These are phyloP conservation scores for Quercus tomentella DNA, from an alignment of 331 rosid species.

Conservation along the genomic window DNA sequence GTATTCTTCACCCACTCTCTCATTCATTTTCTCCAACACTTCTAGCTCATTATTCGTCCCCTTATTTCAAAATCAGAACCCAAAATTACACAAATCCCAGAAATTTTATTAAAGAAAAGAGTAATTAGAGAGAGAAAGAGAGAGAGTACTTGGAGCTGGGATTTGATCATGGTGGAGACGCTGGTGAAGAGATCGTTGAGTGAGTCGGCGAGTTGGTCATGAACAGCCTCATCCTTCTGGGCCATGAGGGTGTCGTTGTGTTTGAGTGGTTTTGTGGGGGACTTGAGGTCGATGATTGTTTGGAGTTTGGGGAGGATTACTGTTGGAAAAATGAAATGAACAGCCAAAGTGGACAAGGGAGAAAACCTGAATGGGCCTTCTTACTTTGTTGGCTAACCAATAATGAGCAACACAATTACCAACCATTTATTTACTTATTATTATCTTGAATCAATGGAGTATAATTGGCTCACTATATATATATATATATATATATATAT, in stretches of 20 bases:
- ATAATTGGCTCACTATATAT: no score
- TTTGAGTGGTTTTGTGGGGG: no score
- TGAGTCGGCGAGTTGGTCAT: conserved; percentile 58
- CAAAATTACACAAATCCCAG: background rate
- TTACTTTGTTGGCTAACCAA: no score
- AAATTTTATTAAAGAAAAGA: background rate
- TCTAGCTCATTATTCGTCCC: conserved; percentile 77
- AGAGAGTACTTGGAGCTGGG: conserved; percentile 65
- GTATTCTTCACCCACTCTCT: conserved; percentile 74
- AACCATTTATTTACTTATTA: no score
- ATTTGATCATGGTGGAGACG: conserved; percentile 74
- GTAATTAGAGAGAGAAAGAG: background rate
- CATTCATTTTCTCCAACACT: conserved; percentile 81
- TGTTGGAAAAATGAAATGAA: no score
- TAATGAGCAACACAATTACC: no score
- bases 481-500: no score
- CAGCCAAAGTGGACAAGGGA: no score
- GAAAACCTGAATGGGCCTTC: no score
- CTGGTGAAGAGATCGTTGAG: conserved; percentile 64
- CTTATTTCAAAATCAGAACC: conserved; percentile 15
- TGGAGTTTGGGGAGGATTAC: no score
- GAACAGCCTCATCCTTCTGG: conserved; percentile 31
- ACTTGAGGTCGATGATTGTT: no score
- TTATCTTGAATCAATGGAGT: no score
- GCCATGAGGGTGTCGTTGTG: conserved; percentile 40